Conservation (phyloP, 768 basidiomycete genomes). For the Suillus weaverae region DNA sequence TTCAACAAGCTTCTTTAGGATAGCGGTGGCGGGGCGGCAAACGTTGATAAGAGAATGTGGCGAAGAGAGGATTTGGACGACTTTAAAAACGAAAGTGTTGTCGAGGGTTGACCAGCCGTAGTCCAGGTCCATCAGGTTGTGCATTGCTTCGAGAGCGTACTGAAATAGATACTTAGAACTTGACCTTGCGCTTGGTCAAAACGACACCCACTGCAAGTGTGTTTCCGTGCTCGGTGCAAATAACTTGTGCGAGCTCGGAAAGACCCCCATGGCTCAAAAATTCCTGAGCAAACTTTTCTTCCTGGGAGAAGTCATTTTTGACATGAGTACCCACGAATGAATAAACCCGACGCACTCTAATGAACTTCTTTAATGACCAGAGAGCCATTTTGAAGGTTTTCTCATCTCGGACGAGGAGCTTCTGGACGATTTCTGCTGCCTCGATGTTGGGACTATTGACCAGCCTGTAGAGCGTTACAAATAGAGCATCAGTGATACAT, state of each 20-base stretch:
- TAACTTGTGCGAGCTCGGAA: constrained; percentile 66
- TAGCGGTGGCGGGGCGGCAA: constrained; percentile 87
- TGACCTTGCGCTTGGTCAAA: not conserved
- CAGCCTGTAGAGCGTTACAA: constrained; percentile 40
- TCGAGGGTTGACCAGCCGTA: constrained; percentile 80
- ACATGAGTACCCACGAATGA: not conserved
- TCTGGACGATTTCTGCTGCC: constrained; percentile 73
- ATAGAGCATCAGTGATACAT: constrained; percentile 10
- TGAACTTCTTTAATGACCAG: constrained; percentile 78
- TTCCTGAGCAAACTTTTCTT: constrained; percentile 79
- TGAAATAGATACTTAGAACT: constrained; percentile 27
- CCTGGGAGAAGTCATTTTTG: constrained; percentile 42
- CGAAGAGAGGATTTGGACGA: constrained; percentile 78
- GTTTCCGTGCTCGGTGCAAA: constrained; percentile 71
- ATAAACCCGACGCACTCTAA: constrained; percentile 51
- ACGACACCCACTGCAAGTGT: constrained; percentile 67
- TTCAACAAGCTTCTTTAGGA: constrained; percentile 86
- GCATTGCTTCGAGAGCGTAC: constrained; percentile 86
- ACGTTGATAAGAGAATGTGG: constrained; percentile 82
- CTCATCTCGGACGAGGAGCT: constrained; percentile 60
- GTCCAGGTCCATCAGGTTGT: constrained; percentile 85
- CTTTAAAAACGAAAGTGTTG: constrained; percentile 68
- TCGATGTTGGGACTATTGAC: constrained; percentile 80
- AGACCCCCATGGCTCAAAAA: constrained; percentile 78
- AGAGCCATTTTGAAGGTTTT: constrained; percentile 64